Percentiles rank a stretch among this genome's conserved stretches.
Evolutionary conservation across 805 yeast species (phyloP).

Genomic region (Kluyveromyces nonfermentans): DNA sequence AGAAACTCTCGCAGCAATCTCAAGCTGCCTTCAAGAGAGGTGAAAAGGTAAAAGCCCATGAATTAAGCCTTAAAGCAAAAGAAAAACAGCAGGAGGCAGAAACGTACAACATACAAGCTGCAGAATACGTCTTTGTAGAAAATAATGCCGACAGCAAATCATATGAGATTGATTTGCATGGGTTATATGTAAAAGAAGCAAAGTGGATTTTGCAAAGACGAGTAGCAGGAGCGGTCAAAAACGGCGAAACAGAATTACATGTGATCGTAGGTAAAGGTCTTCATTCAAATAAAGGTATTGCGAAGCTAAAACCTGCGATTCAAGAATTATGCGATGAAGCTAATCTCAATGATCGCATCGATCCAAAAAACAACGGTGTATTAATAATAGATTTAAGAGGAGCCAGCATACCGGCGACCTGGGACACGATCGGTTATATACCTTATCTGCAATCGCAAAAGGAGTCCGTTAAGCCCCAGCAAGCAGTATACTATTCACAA

Average conservation of each 20-base stretch:
- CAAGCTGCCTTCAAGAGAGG: constrained; percentile 72
- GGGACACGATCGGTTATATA: constrained; percentile 19
- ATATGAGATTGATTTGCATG: constrained; percentile 90
- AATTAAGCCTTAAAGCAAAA: constrained; percentile 61
- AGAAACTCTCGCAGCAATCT: constrained; percentile 51
- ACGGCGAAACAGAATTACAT: constrained; percentile 52
- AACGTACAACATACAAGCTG: constrained; percentile 66
- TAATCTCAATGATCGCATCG: constrained; percentile 49
- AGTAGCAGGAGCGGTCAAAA: constrained; percentile 49
- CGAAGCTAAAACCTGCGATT: constrained; percentile 84
- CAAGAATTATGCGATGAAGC: constrained; percentile 66
- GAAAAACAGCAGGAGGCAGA: constrained; percentile 53
- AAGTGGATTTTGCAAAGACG: constrained; percentile 65
- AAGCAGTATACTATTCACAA: constrained; percentile 10
- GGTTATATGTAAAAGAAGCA: constrained; percentile 84
- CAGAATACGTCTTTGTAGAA: constrained; percentile 77
- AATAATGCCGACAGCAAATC: constrained; percentile 80
- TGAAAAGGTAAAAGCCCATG: constrained; percentile 62
- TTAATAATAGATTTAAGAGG: constrained; percentile 55
- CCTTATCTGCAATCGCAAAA: constrained; percentile 5
- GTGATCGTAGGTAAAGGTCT: constrained; percentile 92
- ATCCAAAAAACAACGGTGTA: constrained; percentile 72
- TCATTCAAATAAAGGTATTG: constrained; percentile 73
- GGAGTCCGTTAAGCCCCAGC: constrained; percentile 12
- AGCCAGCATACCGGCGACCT: constrained; percentile 35